Conservation (phyloP, 768 basidiomycete genomes). For the Mrakia blollopis region DNA sequence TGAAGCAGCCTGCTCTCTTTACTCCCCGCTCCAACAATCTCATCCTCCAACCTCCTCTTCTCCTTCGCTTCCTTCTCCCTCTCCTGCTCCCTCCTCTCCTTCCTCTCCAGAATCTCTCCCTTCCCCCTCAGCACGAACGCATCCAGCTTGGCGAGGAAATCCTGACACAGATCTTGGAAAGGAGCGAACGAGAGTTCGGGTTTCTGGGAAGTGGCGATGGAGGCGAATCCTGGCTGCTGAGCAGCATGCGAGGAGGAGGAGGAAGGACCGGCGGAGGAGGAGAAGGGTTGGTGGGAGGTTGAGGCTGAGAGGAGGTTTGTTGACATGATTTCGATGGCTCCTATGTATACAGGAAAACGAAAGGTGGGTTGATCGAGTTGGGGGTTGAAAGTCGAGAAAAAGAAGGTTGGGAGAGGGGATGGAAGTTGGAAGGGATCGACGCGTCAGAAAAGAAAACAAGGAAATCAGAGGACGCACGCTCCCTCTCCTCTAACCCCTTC, state of each 20-base stretch:
- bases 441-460: background rate
- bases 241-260: background rate
- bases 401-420: too few relatives aligned
- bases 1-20: slow-evolving; percentile 25
- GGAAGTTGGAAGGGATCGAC: background rate
- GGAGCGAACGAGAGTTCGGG: slow-evolving; percentile 28
- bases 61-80: slow-evolving; percentile 27
- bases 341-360: too few relatives aligned
- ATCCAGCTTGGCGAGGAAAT: slow-evolving; percentile 31
- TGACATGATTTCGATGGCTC: background rate
- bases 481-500: background rate
- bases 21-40: slow-evolving; percentile 26
- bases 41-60: slow-evolving; percentile 28
- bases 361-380: background rate
- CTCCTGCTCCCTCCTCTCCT: slow-evolving; percentile 30
- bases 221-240: background rate
- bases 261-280: background rate
- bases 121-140: slow-evolving; percentile 32
- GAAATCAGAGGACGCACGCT: too few relatives aligned
- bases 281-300: slow-evolving; percentile 2
- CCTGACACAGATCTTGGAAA: slow-evolving; percentile 22
- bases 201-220: background rate
- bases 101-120: slow-evolving; percentile 32
- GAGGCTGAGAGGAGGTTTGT: slow-evolving; percentile 24
- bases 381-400: background rate